Percentiles rank a stretch among this genome's conserved stretches.
phyloP scores from a whole-genome alignment of 495 filamentous ascomycete species.

The Penicillium mononematosum region DNA sequence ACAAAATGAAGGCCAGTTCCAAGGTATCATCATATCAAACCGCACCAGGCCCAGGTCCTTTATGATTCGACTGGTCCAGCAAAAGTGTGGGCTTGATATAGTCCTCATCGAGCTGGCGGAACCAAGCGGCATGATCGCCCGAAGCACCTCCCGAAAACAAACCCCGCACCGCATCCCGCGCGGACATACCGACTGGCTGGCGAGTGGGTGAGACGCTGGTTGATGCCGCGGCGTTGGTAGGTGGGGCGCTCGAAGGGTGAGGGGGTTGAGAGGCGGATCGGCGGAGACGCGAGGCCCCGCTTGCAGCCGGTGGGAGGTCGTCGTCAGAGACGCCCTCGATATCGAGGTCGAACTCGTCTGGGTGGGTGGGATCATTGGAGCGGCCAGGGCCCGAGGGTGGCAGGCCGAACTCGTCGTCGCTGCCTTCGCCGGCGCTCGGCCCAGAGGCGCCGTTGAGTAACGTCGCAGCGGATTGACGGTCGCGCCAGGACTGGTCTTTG shows the following conservation, averaged over 20 bases:
- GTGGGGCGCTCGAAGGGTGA: constrained; percentile 19
- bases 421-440: constrained; percentile 45
- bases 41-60: constrained; percentile 42
- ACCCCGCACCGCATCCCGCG: constrained; percentile 68
- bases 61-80: constrained; percentile 66
- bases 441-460: constrained; percentile 33
- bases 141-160: constrained; percentile 67
- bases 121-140: constrained; percentile 89
- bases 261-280: constrained; percentile 55
- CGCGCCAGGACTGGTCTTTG: constrained; percentile 40
- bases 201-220: constrained; percentile 33
- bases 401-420: constrained; percentile 54
- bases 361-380: constrained; percentile 59
- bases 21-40: constrained; percentile 36
- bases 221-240: constrained; percentile 17
- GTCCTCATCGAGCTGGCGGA: constrained; percentile 90
- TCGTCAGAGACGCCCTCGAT: constrained; percentile 47
- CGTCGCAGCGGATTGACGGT: constrained; percentile 42
- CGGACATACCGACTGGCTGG: constrained; percentile 39
- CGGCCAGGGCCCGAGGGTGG: constrained; percentile 53
- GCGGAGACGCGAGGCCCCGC: constrained; percentile 45
- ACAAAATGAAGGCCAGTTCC: constrained; percentile 10
- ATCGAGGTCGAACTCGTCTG: constrained; percentile 47
- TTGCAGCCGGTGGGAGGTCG: constrained; percentile 51
- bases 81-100: constrained; percentile 94